phyloP scores from a whole-genome alignment of 148 eudicot genomes.

The Gaultheria prostrata region DNA sequence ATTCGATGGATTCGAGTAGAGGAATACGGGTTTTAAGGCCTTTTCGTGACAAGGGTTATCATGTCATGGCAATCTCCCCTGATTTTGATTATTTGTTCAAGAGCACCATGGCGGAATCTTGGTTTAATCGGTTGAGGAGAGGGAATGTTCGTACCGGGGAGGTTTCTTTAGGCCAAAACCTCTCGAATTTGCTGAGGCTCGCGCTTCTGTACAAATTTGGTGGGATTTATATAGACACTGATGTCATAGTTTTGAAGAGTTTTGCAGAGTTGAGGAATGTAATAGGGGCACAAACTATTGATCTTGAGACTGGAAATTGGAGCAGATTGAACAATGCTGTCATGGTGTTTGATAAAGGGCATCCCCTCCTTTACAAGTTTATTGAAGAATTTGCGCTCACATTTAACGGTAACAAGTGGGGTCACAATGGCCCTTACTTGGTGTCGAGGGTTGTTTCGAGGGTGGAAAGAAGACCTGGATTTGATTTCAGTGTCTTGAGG shows the following conservation, averaged over 20 bases:
- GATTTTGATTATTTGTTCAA: conserved; percentile 57
- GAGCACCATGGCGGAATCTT: conserved; percentile 52
- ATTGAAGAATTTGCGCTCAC: conserved; percentile 75
- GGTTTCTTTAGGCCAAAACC: conserved; percentile 71
- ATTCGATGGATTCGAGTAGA: conserved; percentile 51
- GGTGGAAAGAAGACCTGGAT: conserved; percentile 23
- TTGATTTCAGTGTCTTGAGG: conserved; percentile 49
- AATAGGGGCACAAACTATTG: conserved; percentile 75
- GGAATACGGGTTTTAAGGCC: conserved; percentile 52
- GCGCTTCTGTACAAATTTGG: conserved; percentile 71
- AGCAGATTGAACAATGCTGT: conserved; percentile 79
- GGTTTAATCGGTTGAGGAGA: conserved; percentile 45
- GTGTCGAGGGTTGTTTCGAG: conserved; percentile 75
- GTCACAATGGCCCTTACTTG: conserved; percentile 84
- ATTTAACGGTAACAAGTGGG: conserved; percentile 88
- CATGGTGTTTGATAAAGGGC: conserved; percentile 69
- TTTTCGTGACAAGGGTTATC: conserved; percentile 39
- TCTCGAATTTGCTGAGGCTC: conserved; percentile 76
- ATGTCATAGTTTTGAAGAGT: conserved; percentile 60
- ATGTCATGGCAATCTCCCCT: conserved; percentile 55
- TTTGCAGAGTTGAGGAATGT: conserved; percentile 46
- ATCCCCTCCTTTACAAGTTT: conserved; percentile 60
- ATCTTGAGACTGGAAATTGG: conserved; percentile 60
- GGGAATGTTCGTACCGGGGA: conserved; percentile 57
- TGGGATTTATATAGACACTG: conserved; percentile 79